Percentiles rank a stretch among this genome's conserved stretches.
Conservation (phyloP, 2,329 filamentous ascomycete genomes). For the Trichoderma asperellum region DNA sequence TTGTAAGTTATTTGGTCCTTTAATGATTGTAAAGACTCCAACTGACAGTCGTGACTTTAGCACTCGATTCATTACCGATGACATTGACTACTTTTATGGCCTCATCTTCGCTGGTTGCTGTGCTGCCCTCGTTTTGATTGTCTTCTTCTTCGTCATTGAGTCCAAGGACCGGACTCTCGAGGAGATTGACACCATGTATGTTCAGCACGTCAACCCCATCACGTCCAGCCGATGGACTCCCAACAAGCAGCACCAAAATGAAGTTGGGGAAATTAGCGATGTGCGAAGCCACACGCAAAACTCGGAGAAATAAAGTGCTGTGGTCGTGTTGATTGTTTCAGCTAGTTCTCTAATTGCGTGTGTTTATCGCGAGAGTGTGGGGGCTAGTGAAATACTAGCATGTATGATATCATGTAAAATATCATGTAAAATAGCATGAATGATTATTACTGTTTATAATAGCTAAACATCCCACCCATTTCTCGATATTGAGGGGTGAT, state of each 20-base stretch:
- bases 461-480: not conserved
- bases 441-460: not conserved
- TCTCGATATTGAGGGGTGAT: not conserved
- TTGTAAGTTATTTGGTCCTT: not conserved
- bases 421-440: conserved; percentile 5
- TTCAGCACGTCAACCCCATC: conserved; percentile 19
- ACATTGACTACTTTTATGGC: conserved; percentile 22
- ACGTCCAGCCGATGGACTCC: conserved; percentile 14
- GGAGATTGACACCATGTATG: conserved; percentile 26
- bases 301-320: conserved; percentile 13
- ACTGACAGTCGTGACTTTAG: not conserved
- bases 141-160: conserved; percentile 25
- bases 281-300: not conserved
- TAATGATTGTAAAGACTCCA: too few species aligned
- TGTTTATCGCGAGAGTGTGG: not conserved
- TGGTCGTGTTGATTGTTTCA: too few species aligned
- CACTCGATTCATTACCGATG: conserved; percentile 16
- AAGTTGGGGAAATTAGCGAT: not conserved
- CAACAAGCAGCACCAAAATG: not conserved
- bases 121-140: conserved; percentile 11
- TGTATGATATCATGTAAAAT: conserved; percentile 12
- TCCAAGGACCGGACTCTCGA: conserved; percentile 23
- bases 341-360: not conserved
- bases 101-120: conserved; percentile 25
- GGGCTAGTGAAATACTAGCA: not conserved